phyloP scores from a whole-genome alignment of 164 flowering plant genomes.

The Umbellularia californica region DNA sequence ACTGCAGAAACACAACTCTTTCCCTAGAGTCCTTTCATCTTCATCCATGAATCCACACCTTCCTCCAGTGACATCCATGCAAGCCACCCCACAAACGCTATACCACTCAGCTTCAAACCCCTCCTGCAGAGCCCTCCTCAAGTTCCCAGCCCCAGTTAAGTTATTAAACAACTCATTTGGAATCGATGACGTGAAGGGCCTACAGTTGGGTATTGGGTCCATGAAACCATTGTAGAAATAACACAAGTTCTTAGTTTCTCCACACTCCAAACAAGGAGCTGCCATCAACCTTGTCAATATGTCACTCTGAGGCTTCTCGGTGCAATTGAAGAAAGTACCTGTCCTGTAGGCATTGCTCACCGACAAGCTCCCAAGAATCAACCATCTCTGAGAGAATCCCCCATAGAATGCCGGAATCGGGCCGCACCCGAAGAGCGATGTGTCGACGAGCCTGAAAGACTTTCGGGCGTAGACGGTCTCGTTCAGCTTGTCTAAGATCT shows the following conservation, averaged over 20 bases:
- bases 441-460: neutral
- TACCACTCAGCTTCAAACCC: constrained; percentile 5
- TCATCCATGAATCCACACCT: constrained; percentile 7
- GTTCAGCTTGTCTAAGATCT: neutral
- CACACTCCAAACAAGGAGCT: constrained; percentile 5
- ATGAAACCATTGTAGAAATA: neutral
- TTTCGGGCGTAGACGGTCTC: neutral
- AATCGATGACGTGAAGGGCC: neutral
- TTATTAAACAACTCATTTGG: neutral
- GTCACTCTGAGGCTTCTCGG: neutral
- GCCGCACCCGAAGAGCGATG: constrained; percentile 1
- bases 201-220: neutral
- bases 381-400: neutral
- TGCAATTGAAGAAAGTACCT: constrained; percentile 8
- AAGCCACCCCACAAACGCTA: neutral
- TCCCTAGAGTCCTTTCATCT: neutral
- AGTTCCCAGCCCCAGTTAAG: neutral
- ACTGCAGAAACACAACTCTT: constrained; percentile 8
- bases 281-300: neutral
- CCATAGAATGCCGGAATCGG: neutral
- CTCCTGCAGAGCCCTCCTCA: neutral
- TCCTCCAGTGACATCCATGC: constrained; percentile 6
- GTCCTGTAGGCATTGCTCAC: neutral
- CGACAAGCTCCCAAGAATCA: neutral
- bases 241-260: neutral